These are phyloP conservation scores for Platanthera zijinensis DNA, from an alignment of 106 monocot genomes.

Conservation along the genomic window DNA sequence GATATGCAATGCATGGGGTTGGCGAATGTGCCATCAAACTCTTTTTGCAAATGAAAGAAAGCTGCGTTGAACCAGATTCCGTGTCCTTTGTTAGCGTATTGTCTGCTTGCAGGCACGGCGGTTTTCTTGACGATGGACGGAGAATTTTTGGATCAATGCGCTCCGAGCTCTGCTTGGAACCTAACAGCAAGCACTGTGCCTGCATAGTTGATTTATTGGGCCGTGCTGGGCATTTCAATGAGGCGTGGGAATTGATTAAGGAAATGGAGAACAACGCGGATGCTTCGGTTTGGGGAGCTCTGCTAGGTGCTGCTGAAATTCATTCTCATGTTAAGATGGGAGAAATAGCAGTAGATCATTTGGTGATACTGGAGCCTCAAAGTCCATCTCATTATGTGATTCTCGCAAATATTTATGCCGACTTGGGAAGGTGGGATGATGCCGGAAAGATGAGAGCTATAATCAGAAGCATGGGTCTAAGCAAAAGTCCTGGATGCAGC, in stretches of 20 bases:
- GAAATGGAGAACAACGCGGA: constrained; percentile 33
- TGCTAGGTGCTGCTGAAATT: constrained; percentile 45
- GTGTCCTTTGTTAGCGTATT: constrained; percentile 46
- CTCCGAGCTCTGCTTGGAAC: constrained; percentile 18
- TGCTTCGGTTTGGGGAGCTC: constrained; percentile 49
- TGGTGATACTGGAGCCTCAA: constrained; percentile 39
- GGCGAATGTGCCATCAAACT: constrained; percentile 33
- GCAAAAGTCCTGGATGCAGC: constrained; percentile 68
- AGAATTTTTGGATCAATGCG: constrained; percentile 45
- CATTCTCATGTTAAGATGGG: constrained; percentile 49
- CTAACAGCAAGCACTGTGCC: constrained; percentile 47
- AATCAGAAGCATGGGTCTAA: constrained; percentile 26
- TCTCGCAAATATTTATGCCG: constrained; percentile 63
- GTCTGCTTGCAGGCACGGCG: constrained; percentile 76
- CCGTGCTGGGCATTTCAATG: constrained; percentile 44
- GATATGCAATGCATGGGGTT: constrained; percentile 58
- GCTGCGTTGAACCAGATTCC: constrained; percentile 21
- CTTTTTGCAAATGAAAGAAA: constrained; percentile 42
- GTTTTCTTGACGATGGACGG: constrained; percentile 58
- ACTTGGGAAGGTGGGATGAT: constrained; percentile 55
- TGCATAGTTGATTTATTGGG: constrained; percentile 66
- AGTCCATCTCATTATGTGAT: constrained; percentile 55
- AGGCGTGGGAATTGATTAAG: constrained; percentile 39
- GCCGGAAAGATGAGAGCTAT: constrained; percentile 42
- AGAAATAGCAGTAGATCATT: constrained; percentile 41